Base-by-base conservation (phyloP, 768 basidiomycete species). In the button mushroom (Agaricus bisporus) region DNA sequence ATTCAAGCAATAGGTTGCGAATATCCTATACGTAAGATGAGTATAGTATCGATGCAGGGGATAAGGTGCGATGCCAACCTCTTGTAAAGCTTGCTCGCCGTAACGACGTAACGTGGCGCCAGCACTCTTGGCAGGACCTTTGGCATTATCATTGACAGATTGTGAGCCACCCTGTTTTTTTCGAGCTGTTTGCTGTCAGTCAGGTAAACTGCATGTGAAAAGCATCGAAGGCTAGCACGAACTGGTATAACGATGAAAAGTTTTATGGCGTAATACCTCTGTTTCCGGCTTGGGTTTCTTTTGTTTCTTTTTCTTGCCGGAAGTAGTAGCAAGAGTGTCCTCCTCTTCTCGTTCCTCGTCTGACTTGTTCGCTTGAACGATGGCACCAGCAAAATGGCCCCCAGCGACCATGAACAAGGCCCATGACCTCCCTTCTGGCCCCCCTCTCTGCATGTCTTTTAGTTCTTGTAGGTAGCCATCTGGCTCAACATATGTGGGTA, bases 191-290 rank as follows among this genome's bases (percentile, higher is more conserved):
- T 29, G 17, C 11, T n/a, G 49, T 61, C 5, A 49, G 61, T 58
- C 56, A 51, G 43, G 49, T 28, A 26, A 25, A 26, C 43, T 17
- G 37, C 20, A 43, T 12, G 15, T 22, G 18, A 36, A 38, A 20
- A 48, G 3, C 42, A 18, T 3, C 12, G 2, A 12, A n/a, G 35
- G 17, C 20, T 8, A 53, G 47, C 3, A 78, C 91, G 60, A 59
- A 97, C 95, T 98, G 0, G 97, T 99, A 67, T 99, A 99, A 1
- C 97, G 85, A 68, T 98, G 97, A 66, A 98, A 98, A 1, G 97
- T 98, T 70, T 98, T 99, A 63, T 94, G 91, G 58, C 76, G 74
- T 39, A 99, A 58, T 1, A 98, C 80, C 63, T 94, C 92, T 0
- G 81, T 82, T 51, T 93, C 90, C 3, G 86, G 77, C 66, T 81